A percentile compares a stretch with the other conserved stretches of the same genome.
Evolutionary conservation across 208 protist genomes (phyloP).

Genomic region (Balamuthia mandrillaris): DNA sequence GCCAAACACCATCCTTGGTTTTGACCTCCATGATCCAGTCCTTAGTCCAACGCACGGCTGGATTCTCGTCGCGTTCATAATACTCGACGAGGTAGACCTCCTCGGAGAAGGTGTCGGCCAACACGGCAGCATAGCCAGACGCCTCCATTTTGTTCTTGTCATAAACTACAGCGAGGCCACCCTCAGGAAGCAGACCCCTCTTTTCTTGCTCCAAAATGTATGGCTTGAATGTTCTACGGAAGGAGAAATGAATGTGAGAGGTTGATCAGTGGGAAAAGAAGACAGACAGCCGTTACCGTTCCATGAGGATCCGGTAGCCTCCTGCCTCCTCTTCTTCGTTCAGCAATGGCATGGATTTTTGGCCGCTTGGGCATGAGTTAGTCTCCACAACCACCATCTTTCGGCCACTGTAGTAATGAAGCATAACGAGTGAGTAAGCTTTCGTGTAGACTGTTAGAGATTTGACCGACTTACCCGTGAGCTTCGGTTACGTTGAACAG

Average conservation of each 20-base stretch:
- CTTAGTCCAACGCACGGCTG: slow-evolving; percentile 34
- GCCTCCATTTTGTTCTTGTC: slow-evolving; percentile 75
- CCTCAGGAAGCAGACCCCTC: slow-evolving; percentile 29
- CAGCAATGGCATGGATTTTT: slow-evolving; percentile 66
- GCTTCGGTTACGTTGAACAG: slow-evolving; percentile 59
- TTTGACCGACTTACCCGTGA: slow-evolving; percentile 5
- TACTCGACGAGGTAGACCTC: slow-evolving; percentile 55
- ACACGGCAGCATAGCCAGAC: slow-evolving; percentile 50
- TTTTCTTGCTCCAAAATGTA: background rate
- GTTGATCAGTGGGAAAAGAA: slow-evolving; percentile 41
- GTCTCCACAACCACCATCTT: slow-evolving; percentile 75
- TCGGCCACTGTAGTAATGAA: slow-evolving; percentile 24
- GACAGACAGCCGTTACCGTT: too few relatives aligned
- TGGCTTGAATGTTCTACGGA: slow-evolving; percentile 34
- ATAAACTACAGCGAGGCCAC: slow-evolving; percentile 69
- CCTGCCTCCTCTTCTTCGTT: slow-evolving; percentile 52
- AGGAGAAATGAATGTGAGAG: too few relatives aligned
- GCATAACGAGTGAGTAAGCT: background rate
- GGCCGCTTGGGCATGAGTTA: slow-evolving; percentile 70
- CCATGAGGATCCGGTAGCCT: slow-evolving; percentile 51
- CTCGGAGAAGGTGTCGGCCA: slow-evolving; percentile 55
- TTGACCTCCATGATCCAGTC: slow-evolving; percentile 30
- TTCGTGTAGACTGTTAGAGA: background rate
- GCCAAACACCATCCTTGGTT: slow-evolving; percentile 48
- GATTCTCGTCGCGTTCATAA: slow-evolving; percentile 25